Conservation (phyloP, 345 rosid genomes). For the Sisymbrium irio region DNA sequence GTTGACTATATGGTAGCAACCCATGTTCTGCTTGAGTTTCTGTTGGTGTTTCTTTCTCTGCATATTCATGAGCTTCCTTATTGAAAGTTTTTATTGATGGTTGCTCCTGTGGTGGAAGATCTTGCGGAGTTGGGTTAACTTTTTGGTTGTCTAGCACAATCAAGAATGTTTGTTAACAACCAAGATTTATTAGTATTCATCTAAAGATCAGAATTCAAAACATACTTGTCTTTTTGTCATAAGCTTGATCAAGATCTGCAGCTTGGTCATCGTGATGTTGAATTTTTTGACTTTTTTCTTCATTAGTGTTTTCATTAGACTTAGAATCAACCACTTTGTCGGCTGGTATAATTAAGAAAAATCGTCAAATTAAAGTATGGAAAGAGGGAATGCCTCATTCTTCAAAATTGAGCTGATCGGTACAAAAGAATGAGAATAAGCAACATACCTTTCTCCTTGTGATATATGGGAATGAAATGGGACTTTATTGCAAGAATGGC, state of each 20-base stretch:
- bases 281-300: not conserved
- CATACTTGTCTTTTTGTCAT: conserved; percentile 22
- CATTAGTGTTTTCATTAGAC: not conserved
- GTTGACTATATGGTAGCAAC: not conserved
- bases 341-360: conserved; percentile 4
- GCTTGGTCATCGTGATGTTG: not conserved
- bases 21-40: conserved; percentile 3
- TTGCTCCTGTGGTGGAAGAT: conserved; percentile 18
- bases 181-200: not conserved
- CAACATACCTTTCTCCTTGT: conserved; percentile 24
- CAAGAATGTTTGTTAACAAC: conserved; percentile 8
- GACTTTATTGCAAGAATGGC: conserved; percentile 1
- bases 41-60: conserved; percentile 4
- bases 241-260: not conserved
- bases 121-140: conserved; percentile 2
- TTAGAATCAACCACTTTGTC: not conserved
- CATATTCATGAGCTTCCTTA: conserved; percentile 21
- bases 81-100: not conserved
- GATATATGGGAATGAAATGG: conserved; percentile 3
- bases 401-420: not conserved
- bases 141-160: conserved; percentile 23
- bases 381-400: not conserved
- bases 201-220: not conserved
- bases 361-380: not conserved
- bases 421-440: not conserved